A percentile compares a stretch with the other conserved stretches of the same genome.
phyloP scores from a whole-genome alignment of 352 stramenopile species.

The Phytophthora hybrid region DNA sequence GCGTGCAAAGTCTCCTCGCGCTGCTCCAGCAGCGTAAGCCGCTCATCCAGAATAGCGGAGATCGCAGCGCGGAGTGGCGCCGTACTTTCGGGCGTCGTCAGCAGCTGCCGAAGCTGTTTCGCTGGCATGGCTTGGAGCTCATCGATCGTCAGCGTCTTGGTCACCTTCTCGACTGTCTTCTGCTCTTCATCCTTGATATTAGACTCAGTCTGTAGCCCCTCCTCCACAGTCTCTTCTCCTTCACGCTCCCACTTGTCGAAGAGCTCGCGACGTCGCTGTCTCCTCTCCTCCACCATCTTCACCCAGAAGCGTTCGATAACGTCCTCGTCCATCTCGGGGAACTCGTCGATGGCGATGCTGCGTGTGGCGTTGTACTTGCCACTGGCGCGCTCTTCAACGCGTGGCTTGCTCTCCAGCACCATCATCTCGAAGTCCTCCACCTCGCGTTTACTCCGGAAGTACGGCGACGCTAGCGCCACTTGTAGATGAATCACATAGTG shows the following conservation, averaged over 20 bases:
- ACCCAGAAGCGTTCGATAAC: conserved; percentile 85
- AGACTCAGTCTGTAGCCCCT: background rate
- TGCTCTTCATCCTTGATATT: background rate
- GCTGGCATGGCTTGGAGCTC: conserved; percentile 59
- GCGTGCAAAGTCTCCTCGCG: conserved; percentile 26
- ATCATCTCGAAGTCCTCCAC: conserved; percentile 80
- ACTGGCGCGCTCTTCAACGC: conserved; percentile 24
- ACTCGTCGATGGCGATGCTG: conserved; percentile 86
- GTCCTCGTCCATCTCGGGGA: conserved; percentile 86
- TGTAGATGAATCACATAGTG: conserved; percentile 82
- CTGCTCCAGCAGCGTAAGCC: conserved; percentile 50
- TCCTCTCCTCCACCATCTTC: conserved; percentile 65
- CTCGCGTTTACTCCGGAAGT: conserved; percentile 67
- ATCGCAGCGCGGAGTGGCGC: conserved; percentile 50
- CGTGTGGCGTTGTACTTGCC: conserved; percentile 42
- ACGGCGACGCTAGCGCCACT: conserved; percentile 68
- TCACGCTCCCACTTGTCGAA: conserved; percentile 60
- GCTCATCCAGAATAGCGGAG: conserved; percentile 56
- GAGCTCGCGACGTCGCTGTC: conserved; percentile 45
- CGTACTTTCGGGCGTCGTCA: conserved; percentile 42
- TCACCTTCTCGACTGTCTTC: conserved; percentile 19
- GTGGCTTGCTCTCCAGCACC: conserved; percentile 73
- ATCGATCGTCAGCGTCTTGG: conserved; percentile 54
- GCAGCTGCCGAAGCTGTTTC: conserved; percentile 58
- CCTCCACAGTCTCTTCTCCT: conserved; percentile 10